phyloP scores from a whole-genome alignment of 2,329 filamentous ascomycete species.

The Fusarium agapanthi region DNA sequence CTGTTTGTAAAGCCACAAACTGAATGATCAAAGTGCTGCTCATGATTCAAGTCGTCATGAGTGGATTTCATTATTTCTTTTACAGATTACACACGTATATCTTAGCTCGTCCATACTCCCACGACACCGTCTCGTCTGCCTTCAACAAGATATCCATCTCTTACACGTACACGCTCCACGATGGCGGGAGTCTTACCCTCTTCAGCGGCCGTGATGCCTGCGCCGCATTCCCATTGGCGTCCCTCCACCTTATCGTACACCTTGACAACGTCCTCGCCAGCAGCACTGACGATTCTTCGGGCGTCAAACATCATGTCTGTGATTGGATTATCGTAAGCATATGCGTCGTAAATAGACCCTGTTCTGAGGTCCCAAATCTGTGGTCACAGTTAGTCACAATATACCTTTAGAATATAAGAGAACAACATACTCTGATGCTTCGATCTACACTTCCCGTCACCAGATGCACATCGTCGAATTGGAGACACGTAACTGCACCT shows the following conservation, averaged over 20 bases:
- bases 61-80: constrained; percentile 36
- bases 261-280: constrained; percentile 93
- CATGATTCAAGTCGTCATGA: constrained; percentile 22
- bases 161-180: constrained; percentile 87
- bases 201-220: constrained; percentile 76
- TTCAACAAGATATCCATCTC: constrained; percentile 93
- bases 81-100: constrained; percentile 38
- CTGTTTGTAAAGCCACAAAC: background rate
- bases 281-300: constrained; percentile 87
- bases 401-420: background rate
- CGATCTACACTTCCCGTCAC: constrained; percentile 93
- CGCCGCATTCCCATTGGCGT: constrained; percentile 94
- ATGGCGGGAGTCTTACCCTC: constrained; percentile 70
- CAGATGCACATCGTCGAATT: constrained; percentile 95
- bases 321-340: constrained; percentile 90
- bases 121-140: constrained; percentile 87
- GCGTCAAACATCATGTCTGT: constrained; percentile 98
- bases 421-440: constrained; percentile 85
- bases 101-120: constrained; percentile 84
- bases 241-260: constrained; percentile 98
- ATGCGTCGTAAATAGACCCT: constrained; percentile 93
- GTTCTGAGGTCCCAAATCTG: constrained; percentile 99
- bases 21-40: background rate
- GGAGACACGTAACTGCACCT: constrained; percentile 89
- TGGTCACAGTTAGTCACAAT: constrained; percentile 34